These are phyloP conservation scores for Mycogone perniciosa DNA, from an alignment of 2,329 filamentous ascomycete species.

Conservation along the genomic window DNA sequence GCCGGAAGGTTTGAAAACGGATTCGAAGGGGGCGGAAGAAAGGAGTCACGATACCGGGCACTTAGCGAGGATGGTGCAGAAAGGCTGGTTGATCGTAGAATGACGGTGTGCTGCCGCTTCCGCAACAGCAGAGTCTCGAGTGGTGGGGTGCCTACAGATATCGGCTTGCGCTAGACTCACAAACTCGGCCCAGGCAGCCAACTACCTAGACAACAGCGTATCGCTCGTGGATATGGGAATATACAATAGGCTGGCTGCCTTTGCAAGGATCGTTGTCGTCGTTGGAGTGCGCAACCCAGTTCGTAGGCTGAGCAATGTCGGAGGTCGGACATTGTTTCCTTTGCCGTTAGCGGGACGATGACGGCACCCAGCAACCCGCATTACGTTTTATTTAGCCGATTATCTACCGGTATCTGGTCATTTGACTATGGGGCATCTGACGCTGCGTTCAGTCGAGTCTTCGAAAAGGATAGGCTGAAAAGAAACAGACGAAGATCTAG, in stretches of 20 bases:
- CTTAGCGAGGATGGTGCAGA: background rate
- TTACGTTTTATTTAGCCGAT: slow-evolving; percentile 6
- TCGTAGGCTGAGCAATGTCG: slow-evolving; percentile 11
- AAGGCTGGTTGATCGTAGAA: slow-evolving; percentile 1
- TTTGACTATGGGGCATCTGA: slow-evolving; percentile 3
- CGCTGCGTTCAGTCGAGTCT: background rate
- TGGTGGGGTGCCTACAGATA: slow-evolving; percentile 11
- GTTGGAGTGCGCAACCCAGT: slow-evolving; percentile 10
- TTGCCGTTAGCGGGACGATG: slow-evolving; percentile 8
- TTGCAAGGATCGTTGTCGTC: background rate
- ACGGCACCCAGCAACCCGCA: slow-evolving; percentile 9
- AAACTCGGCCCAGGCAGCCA: slow-evolving; percentile 6
- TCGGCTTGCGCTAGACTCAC: slow-evolving; percentile 4
- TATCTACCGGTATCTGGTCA: background rate
- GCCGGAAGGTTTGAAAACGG: background rate
- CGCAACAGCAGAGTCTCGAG: slow-evolving; percentile 8
- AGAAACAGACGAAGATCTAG: too few species aligned
- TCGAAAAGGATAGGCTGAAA: too few species aligned
- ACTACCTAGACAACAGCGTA: background rate
- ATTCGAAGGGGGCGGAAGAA: background rate
- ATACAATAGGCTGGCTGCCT: background rate
- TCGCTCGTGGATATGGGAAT: background rate
- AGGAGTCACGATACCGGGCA: background rate
- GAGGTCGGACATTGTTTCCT: slow-evolving; percentile 3
- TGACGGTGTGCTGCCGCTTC: slow-evolving; percentile 12